Evolutionary conservation across 2,329 filamentous ascomycete genomes (phyloP).

Genomic region (Colletotrichum abscissum): DNA sequence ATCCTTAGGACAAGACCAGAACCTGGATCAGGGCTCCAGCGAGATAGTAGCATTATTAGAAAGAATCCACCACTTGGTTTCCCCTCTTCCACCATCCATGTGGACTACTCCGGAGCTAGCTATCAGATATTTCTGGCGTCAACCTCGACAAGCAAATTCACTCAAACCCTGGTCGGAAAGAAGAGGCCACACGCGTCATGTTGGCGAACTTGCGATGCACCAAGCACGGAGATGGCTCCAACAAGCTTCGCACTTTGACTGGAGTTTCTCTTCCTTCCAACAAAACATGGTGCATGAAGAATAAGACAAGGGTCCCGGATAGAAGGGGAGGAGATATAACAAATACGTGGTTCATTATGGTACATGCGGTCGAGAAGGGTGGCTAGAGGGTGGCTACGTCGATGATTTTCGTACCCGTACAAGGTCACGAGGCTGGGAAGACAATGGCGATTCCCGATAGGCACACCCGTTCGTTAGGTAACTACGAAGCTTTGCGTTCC

Average conservation of each 20-base stretch:
- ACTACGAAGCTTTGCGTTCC: not conserved
- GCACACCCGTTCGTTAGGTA: not conserved
- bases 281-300: not conserved
- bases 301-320: not conserved
- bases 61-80: not conserved
- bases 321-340: not conserved
- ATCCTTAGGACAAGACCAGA: not conserved
- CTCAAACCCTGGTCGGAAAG: not conserved
- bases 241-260: not conserved
- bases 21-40: constrained; percentile 24
- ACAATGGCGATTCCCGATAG: not conserved
- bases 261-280: not conserved
- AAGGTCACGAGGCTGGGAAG: not conserved
- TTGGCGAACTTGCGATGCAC: not conserved
- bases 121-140: not conserved
- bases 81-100: not conserved
- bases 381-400: not conserved
- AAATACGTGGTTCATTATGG: not conserved
- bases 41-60: constrained; percentile 8
- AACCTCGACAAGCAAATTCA: not conserved
- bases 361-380: not conserved
- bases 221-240: not conserved
- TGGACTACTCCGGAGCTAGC: not conserved
- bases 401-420: not conserved
- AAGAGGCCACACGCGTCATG: not conserved